Evolutionary conservation across 495 filamentous ascomycete genomes (phyloP).

Genomic region (Talaromyces adpressus): DNA sequence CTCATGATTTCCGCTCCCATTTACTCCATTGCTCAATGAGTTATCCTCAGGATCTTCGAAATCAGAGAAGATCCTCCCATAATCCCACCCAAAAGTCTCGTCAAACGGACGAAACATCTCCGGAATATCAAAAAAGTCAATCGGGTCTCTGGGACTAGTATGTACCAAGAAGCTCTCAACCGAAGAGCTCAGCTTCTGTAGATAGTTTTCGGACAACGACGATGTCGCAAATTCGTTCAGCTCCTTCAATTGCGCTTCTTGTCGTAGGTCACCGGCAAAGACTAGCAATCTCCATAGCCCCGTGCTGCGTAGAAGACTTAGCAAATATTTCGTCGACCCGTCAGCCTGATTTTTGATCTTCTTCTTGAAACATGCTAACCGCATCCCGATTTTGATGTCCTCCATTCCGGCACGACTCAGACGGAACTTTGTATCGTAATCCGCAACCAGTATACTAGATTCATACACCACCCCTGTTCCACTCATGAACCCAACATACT

Average conservation of each 20-base stretch:
- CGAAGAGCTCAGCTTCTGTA: background rate
- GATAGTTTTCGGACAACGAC: background rate
- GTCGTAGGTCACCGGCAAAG: conserved; percentile 46
- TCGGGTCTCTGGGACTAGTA: conserved; percentile 6
- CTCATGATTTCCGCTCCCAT: conserved; percentile 12
- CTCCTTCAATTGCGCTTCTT: background rate
- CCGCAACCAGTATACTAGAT: conserved; percentile 11
- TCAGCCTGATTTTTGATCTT: background rate
- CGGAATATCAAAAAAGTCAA: conserved; percentile 17
- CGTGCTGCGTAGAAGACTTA: conserved; percentile 15
- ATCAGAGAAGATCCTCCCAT: conserved; percentile 19
- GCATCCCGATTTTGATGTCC: background rate
- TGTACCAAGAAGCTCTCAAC: conserved; percentile 16
- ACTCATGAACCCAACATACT: conserved; percentile 15
- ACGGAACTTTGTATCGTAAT: conserved; percentile 4
- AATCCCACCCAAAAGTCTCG: conserved; percentile 20
- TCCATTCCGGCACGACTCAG: background rate
- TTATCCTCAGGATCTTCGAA: conserved; percentile 1
- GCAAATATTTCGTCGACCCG: background rate
- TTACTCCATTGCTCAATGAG: conserved; percentile 12
- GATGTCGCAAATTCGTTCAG: conserved; percentile 9
- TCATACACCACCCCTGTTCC: conserved; percentile 17
- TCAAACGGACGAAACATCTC: conserved; percentile 24
- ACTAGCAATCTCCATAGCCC: conserved; percentile 54
- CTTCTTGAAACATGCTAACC: background rate